phyloP scores from a whole-genome alignment of 192 early-diverging fungal genomes.

The Lobosporangium transversale region DNA sequence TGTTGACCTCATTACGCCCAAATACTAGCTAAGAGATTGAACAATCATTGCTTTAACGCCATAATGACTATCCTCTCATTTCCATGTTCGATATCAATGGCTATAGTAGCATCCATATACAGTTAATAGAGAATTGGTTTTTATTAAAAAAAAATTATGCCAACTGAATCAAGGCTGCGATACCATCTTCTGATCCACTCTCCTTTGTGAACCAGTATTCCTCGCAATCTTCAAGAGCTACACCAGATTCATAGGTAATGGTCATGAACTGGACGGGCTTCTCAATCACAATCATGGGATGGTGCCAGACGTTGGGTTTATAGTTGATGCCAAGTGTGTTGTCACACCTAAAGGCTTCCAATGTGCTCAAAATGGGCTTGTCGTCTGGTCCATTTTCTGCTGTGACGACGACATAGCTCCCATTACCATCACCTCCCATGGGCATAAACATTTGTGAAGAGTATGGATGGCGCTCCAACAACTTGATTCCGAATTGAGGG shows the following conservation, averaged over 20 bases:
- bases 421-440: constrained; percentile 65
- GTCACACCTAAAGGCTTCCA: constrained; percentile 78
- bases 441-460: constrained; percentile 92
- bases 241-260: constrained; percentile 78
- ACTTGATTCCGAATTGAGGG: constrained; percentile 71
- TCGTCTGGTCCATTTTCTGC: constrained; percentile 62
- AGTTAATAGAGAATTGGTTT: too few relatives aligned
- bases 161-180: constrained; percentile 39
- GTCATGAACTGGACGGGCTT: constrained; percentile 55
- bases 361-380: constrained; percentile 75
- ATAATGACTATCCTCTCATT: neutral
- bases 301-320: constrained; percentile 86
- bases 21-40: neutral
- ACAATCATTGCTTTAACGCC: neutral
- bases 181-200: constrained; percentile 39
- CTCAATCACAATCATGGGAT: constrained; percentile 83
- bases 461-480: constrained; percentile 88
- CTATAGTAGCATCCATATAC: too few relatives aligned
- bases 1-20: constrained; percentile 7
- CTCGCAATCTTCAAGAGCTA: constrained; percentile 80
- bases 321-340: constrained; percentile 86
- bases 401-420: constrained; percentile 45
- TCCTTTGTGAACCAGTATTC: constrained; percentile 60
- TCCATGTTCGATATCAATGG: neutral
- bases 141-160: too few relatives aligned